Percentiles rank a stretch among this genome's conserved stretches.
phyloP scores from a whole-genome alignment of 2,329 filamentous ascomycete species.

The Xylaria multiplex region DNA sequence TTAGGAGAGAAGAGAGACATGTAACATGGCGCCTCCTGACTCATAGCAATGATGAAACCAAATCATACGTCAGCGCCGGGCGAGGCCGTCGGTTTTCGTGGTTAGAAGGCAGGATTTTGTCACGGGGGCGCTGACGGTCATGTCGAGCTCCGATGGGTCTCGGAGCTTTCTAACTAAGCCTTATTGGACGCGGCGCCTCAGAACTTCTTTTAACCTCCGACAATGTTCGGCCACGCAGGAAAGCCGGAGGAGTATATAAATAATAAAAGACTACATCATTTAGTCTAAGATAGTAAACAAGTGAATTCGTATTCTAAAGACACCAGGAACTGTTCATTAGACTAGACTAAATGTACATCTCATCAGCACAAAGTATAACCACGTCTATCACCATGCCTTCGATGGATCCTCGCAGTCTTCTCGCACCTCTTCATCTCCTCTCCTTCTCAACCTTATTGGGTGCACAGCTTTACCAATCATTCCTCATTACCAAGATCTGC shows the following conservation, averaged over 20 bases:
- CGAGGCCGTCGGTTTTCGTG: not conserved
- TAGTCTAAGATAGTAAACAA: not conserved
- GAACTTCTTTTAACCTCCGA: constrained; percentile 17
- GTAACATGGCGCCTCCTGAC: not conserved
- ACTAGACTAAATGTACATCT: constrained; percentile 24
- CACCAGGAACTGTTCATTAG: not conserved
- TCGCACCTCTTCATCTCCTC: constrained; percentile 52
- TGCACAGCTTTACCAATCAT: constrained; percentile 54
- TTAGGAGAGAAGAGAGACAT: not conserved
- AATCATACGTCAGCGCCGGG: constrained; percentile 4
- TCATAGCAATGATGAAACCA: constrained; percentile 1
- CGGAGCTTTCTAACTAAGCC: constrained; percentile 28
- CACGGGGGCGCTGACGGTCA: not conserved
- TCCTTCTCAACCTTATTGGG: constrained; percentile 55
- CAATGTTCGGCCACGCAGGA: constrained; percentile 5
- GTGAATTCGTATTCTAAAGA: not conserved
- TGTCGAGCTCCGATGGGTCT: constrained; percentile 30
- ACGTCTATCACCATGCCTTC: constrained; percentile 15
- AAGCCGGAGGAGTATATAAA: constrained; percentile 22
- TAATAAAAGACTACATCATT: not conserved
- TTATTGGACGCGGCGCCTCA: not conserved
- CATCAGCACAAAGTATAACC: constrained; percentile 14
- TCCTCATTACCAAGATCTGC: constrained; percentile 52
- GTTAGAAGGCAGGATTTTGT: not conserved
- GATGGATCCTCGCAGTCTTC: constrained; percentile 34